A percentile compares a stretch with the other conserved stretches of the same genome.
Conservation (phyloP, 2,329 filamentous ascomycete genomes). For the Penicillium hesseltinei region DNA sequence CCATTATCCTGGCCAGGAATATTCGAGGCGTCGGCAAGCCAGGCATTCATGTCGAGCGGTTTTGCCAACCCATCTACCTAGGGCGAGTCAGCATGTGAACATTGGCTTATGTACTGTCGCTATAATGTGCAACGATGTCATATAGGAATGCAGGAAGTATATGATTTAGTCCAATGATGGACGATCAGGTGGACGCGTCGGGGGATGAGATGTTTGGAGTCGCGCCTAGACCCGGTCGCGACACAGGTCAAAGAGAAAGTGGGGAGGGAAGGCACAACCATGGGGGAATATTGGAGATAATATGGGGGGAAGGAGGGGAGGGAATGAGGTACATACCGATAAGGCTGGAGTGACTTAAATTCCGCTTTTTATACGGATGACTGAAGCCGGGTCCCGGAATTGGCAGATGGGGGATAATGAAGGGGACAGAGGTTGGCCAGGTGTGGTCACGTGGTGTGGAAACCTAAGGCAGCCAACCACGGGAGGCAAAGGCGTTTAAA, state of each 20-base stretch:
- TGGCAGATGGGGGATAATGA: constrained; percentile 21
- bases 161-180: neutral
- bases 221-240: constrained; percentile 24
- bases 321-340: constrained; percentile 39
- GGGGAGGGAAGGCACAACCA: constrained; percentile 2
- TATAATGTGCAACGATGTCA: constrained; percentile 1
- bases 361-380: constrained; percentile 40
- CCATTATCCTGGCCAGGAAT: constrained; percentile 51
- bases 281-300: constrained; percentile 2
- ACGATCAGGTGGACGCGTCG: constrained; percentile 18
- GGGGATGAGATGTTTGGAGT: constrained; percentile 20
- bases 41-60: constrained; percentile 52
- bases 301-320: constrained; percentile 9
- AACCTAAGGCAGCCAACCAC: constrained; percentile 21
- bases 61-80: constrained; percentile 48
- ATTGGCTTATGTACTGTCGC: constrained; percentile 20
- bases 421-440: constrained; percentile 31
- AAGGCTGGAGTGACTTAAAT: constrained; percentile 41
- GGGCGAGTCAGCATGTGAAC: constrained; percentile 16
- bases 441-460: constrained; percentile 23
- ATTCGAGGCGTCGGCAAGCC: constrained; percentile 49
- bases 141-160: neutral
- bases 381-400: constrained; percentile 40
- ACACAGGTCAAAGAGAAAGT: constrained; percentile 16
- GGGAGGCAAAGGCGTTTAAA: neutral